Conservation (phyloP, 768 basidiomycete species). For the Suillus hirtellus region DNA sequence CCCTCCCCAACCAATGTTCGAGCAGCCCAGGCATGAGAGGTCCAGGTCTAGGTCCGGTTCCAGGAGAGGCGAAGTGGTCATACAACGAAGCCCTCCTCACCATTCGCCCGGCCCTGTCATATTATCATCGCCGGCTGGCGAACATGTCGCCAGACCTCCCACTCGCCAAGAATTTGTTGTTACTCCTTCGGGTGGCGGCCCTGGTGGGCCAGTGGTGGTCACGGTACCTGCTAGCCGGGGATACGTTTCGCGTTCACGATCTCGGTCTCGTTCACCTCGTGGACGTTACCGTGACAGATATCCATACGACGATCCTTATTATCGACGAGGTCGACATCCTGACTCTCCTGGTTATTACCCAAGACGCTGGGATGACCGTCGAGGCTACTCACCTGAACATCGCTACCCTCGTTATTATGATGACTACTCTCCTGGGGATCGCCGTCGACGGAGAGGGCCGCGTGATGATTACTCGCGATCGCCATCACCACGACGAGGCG, state of each 20-base stretch:
- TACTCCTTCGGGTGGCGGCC: constrained; percentile 11
- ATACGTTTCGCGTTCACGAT: constrained; percentile 11
- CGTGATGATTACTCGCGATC: constrained; percentile 4
- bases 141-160: constrained; percentile 22
- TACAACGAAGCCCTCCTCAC: constrained; percentile 19
- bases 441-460: constrained; percentile 10
- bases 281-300: constrained; percentile 11
- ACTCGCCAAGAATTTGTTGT: constrained; percentile 24
- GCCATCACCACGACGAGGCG: background rate
- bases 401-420: constrained; percentile 7
- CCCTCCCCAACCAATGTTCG: constrained; percentile 12
- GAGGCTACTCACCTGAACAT: constrained; percentile 19
- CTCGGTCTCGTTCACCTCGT: constrained; percentile 24
- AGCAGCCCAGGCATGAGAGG: constrained; percentile 11
- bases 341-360: constrained; percentile 7
- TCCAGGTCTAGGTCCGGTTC: constrained; percentile 15
- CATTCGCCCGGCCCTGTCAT: constrained; percentile 26
- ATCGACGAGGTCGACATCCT: constrained; percentile 13
- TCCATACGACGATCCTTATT: constrained; percentile 9
- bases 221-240: constrained; percentile 11
- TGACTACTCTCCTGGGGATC: constrained; percentile 14
- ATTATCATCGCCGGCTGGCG: constrained; percentile 17
- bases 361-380: constrained; percentile 4
- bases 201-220: constrained; percentile 10
- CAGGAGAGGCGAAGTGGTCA: constrained; percentile 12